Conservation (phyloP, 2,329 filamentous ascomycete genomes). For the Camillea tinctor region DNA sequence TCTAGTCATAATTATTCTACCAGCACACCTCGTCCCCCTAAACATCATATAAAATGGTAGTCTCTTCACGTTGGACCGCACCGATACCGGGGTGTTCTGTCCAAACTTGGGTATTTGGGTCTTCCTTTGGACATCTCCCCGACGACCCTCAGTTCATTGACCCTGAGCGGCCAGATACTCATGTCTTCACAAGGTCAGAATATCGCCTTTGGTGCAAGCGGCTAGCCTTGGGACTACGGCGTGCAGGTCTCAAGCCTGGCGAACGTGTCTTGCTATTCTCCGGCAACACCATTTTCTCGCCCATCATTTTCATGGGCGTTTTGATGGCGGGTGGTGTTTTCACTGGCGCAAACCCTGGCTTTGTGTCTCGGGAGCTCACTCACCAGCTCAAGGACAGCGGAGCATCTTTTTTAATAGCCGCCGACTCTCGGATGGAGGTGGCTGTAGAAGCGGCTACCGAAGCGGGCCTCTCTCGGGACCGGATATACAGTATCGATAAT, state of each 20-base stretch:
- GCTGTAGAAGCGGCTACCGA: constrained; percentile 64
- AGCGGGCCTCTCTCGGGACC: constrained; percentile 52
- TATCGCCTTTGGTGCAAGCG: constrained; percentile 72
- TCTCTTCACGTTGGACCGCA: constrained; percentile 46
- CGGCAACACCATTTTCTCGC: constrained; percentile 71
- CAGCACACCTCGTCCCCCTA: no score
- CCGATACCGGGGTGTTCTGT: constrained; percentile 49
- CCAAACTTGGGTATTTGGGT: constrained; percentile 56
- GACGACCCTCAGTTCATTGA: constrained; percentile 58
- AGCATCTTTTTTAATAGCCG: constrained; percentile 65
- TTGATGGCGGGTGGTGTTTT: constrained; percentile 79
- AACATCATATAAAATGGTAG: constrained; percentile 38
- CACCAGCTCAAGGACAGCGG: constrained; percentile 73
- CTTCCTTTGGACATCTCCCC: constrained; percentile 42
- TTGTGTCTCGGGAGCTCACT: constrained; percentile 68
- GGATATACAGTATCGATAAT: constrained; percentile 66
- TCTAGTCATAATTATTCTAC: no score
- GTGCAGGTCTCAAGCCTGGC: constrained; percentile 62
- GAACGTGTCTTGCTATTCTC: constrained; percentile 74
- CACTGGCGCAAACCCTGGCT: constrained; percentile 71
- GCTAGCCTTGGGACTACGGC: constrained; percentile 65
- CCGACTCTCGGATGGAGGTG: constrained; percentile 57
- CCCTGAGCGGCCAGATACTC: constrained; percentile 63
- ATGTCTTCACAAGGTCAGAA: constrained; percentile 61
- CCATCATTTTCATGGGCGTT: constrained; percentile 67